Conservation (phyloP, 1,139 yeast genomes). For the Geotrichum klebahnii region DNA sequence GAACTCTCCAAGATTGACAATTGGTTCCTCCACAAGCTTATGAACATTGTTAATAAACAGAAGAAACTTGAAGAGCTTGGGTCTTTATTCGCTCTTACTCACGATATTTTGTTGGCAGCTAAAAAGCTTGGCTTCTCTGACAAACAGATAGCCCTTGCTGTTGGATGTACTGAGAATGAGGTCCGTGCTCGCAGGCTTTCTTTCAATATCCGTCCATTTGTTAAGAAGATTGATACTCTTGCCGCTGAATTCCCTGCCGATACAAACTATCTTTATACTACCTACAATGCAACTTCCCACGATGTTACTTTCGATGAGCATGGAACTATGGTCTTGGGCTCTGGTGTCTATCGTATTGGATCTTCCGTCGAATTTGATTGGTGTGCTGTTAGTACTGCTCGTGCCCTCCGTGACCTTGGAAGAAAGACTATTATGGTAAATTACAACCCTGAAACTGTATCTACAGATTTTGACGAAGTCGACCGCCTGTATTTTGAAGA, state of each 20-base stretch:
- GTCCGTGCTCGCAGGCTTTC: conserved; percentile 88
- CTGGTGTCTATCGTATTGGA: conserved; percentile 93
- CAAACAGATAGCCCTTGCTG: conserved; percentile 88
- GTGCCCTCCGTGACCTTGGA: conserved; percentile 85
- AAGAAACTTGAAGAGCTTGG: conserved; percentile 67
- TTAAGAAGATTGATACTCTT: conserved; percentile 95
- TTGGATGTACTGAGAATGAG: conserved; percentile 88
- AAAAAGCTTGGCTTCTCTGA: conserved; percentile 97
- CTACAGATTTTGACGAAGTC: conserved; percentile 97
- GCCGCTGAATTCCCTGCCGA: conserved; percentile 98
- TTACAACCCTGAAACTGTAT: conserved; percentile 97
- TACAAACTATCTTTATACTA: conserved; percentile 91
- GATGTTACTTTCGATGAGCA: conserved; percentile 82
- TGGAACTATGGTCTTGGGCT: conserved; percentile 86
- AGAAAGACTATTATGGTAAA: conserved; percentile 93
- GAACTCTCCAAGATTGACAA: conserved; percentile 88
- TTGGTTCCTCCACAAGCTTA: conserved; percentile 91
- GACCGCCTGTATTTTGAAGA: conserved; percentile 96
- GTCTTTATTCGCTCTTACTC: conserved; percentile 54
- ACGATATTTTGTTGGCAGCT: conserved; percentile 69
- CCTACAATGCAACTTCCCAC: conserved; percentile 88
- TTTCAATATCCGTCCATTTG: conserved; percentile 84
- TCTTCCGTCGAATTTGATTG: conserved; percentile 93
- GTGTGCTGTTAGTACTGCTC: conserved; percentile 94
- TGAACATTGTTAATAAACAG: conserved; percentile 87